A percentile compares a stretch with the other conserved stretches of the same genome.
Evolutionary conservation across 768 basidiomycete genomes (phyloP).

Genomic region (Rhodotorula paludigena): DNA sequence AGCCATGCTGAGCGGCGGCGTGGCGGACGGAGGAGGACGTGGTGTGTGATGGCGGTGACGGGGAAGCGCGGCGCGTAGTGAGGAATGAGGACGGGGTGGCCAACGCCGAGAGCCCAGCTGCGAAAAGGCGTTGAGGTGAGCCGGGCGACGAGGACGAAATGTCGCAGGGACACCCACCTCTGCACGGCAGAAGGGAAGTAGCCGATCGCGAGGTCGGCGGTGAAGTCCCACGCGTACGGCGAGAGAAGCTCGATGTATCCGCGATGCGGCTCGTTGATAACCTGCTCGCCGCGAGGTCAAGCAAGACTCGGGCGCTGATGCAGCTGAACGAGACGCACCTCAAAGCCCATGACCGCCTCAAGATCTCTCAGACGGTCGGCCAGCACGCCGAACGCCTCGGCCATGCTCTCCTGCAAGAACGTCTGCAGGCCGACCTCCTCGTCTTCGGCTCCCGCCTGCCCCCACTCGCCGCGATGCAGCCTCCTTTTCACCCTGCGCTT

Average conservation of each 20-base stretch:
- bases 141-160: not conserved
- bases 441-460: constrained; percentile 50
- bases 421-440: constrained; percentile 64
- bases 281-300: constrained; percentile 5
- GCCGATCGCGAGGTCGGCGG: constrained; percentile 80
- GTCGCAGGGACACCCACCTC: constrained; percentile 44
- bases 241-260: constrained; percentile 82
- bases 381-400: constrained; percentile 68
- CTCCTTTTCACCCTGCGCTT: constrained; percentile 54
- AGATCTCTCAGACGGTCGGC: constrained; percentile 65
- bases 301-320: not conserved
- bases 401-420: constrained; percentile 74
- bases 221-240: constrained; percentile 83
- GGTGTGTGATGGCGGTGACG: constrained; percentile 62
- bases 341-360: constrained; percentile 78
- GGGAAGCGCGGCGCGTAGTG: constrained; percentile 83
- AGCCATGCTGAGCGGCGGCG: constrained; percentile 49
- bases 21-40: constrained; percentile 59
- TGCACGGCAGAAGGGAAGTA: constrained; percentile 60
- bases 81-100: constrained; percentile 71
- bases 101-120: constrained; percentile 87
- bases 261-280: constrained; percentile 56
- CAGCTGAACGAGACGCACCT: constrained; percentile 64
- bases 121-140: constrained; percentile 51
- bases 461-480: constrained; percentile 40